phyloP scores from a whole-genome alignment of 176 grass and related monocot genomes.

The Oropetium thomaeum region DNA sequence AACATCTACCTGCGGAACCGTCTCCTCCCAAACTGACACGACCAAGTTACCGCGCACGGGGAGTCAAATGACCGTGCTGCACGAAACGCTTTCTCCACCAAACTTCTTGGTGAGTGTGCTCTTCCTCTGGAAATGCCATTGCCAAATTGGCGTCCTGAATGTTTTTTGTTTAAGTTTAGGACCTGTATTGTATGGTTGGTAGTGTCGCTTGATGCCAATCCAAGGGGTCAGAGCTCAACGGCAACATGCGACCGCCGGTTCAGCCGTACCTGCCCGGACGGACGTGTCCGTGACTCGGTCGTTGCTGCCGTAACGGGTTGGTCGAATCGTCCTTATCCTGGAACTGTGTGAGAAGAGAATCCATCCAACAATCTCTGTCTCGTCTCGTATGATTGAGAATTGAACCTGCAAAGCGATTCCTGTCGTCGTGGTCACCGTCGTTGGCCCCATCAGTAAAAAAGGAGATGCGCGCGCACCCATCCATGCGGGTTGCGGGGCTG shows the following conservation, averaged over 20 bases:
- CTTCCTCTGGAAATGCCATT: background rate
- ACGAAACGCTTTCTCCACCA: slow-evolving; percentile 22
- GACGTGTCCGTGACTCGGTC: background rate
- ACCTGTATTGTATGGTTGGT: slow-evolving; percentile 22
- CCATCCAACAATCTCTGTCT: slow-evolving; percentile 12
- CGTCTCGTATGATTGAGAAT: slow-evolving; percentile 9
- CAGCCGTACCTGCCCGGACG: slow-evolving; percentile 10
- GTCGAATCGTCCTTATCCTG: background rate
- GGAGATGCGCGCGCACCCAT: background rate
- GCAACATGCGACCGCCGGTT: background rate
- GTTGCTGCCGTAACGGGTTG: slow-evolving; percentile 8
- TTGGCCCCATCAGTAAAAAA: background rate
- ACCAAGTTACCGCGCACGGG: background rate
- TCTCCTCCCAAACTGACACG: too few species aligned
- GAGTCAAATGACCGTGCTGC: slow-evolving; percentile 1
- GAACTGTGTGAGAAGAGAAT: background rate
- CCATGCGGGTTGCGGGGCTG: background rate
- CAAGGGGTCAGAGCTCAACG: background rate
- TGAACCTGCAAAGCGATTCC: background rate
- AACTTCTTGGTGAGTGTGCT: background rate
- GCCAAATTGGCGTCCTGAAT: background rate
- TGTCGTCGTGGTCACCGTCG: background rate
- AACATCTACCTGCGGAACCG: background rate
- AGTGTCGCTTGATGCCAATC: background rate
- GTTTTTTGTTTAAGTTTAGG: slow-evolving; percentile 21